A percentile compares a stretch with the other conserved stretches of the same genome.
These are phyloP conservation scores for Neophaeococcomyces aloes DNA, from an alignment of 2,329 filamentous ascomycete genomes.

Conservation along the genomic window DNA sequence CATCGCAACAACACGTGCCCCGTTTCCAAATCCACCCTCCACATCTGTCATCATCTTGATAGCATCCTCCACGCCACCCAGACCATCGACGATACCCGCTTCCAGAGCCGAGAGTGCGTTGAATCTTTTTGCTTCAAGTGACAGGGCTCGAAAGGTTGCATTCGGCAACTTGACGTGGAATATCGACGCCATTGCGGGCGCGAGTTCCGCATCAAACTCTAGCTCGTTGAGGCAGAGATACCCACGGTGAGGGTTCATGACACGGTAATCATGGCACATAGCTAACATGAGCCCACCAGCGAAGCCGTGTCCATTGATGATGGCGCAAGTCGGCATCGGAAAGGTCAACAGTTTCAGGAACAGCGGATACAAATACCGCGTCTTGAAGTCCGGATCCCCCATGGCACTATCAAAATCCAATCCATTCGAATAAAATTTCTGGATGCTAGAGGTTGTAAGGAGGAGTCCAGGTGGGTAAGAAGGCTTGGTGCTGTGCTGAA, in stretches of 20 bases:
- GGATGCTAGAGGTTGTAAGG: conserved; percentile 62
- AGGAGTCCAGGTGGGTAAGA: conserved; percentile 54
- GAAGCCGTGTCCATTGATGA: conserved; percentile 71
- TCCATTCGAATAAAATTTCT: conserved; percentile 71
- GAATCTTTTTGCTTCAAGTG: conserved; percentile 65
- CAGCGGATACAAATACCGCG: conserved; percentile 50
- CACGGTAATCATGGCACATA: conserved; percentile 73
- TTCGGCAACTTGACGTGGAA: conserved; percentile 59
- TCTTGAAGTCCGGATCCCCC: conserved; percentile 50
- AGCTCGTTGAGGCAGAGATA: conserved; percentile 74
- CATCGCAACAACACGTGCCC: conserved; percentile 47
- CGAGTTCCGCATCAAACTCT: conserved; percentile 65
- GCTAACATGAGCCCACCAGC: conserved; percentile 72
- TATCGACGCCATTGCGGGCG: conserved; percentile 61
- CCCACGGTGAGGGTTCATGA: conserved; percentile 61
- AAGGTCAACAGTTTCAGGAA: conserved; percentile 58
- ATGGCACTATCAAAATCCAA: conserved; percentile 63
- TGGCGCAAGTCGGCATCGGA: conserved; percentile 72
- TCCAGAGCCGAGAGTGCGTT: conserved; percentile 52
- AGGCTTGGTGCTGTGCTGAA: conserved; percentile 5
- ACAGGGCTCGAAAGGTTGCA: conserved; percentile 49
- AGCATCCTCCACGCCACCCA: conserved; percentile 55
- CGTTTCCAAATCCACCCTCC: conserved; percentile 1
- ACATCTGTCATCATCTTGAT: conserved; percentile 50
- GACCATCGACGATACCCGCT: conserved; percentile 56